Base-by-base conservation (phyloP, 2,329 filamentous ascomycete genomes). In the Mollisiaceae sp. region DNA sequence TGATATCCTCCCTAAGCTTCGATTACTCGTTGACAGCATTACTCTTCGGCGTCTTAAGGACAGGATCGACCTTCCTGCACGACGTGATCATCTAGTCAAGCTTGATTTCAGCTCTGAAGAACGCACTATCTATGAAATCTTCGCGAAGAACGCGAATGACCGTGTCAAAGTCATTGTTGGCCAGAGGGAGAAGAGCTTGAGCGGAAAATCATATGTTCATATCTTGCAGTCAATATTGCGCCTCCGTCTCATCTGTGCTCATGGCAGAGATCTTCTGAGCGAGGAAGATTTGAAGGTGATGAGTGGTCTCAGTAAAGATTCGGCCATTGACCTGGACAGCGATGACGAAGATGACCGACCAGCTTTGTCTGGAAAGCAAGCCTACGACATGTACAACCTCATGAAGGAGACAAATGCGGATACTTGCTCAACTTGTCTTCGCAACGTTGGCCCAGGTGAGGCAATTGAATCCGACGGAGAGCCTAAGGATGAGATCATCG, bases 31-130 rank as follows among this genome's bases (percentile, higher is more conserved):
- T 9, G 92, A 97, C 75, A 95, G 92, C n/a, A 91, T 99, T 70
- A 98, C 95, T 0, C 82, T 99, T 11, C 90, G 95, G 32, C 91
- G 95, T 24, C 83, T 95, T 39, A 98, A 98, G 78, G 93, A 98
- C 77, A 93, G 90, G 78, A 94, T 98, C 66, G 84, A 96, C 72
- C 82, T 99, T 1, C 92, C 93, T 1, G 82, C 85, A 24, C 88
- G 93, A 20, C 83, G 85, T 12, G 94, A 97, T 74, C 81, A 89
- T 12, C 85, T 94, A 11, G 82, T 94, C 6, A 86, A 82, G 67
- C 86, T 99, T 4, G 82, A 91, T 1, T 97, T 98, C 75, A 89
- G 86, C 9, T 81, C 84, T 2, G 85, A 91, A 15, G 95, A 99
- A 79, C 85, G 84, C 27, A 82, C 84, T 60, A 81, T 98, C 9